phyloP scores from a whole-genome alignment of 2,329 filamentous ascomycete genomes.

The Fusarium verrucosum region DNA sequence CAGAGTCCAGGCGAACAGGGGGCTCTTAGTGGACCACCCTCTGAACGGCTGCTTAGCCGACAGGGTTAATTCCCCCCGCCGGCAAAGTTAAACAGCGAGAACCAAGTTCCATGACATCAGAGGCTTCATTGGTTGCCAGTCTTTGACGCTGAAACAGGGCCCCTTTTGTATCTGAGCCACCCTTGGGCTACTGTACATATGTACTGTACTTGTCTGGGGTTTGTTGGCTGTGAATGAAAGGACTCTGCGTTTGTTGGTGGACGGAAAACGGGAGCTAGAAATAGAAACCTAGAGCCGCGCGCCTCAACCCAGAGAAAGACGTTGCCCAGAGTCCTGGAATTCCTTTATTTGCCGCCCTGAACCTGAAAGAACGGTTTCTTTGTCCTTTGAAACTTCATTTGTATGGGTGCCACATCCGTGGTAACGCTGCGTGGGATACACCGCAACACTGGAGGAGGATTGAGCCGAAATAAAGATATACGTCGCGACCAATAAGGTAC shows the following conservation, averaged over 20 bases:
- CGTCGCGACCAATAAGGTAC: too few relatives aligned
- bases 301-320: neutral
- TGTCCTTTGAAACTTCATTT: neutral
- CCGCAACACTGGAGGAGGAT: neutral
- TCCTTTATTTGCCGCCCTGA: neutral
- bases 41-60: constrained; percentile 4
- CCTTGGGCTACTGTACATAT: too few relatives aligned
- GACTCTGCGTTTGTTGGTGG: neutral
- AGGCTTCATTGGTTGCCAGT: constrained; percentile 46
- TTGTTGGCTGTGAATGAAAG: constrained; percentile 25
- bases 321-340: neutral
- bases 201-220: constrained; percentile 6
- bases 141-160: constrained; percentile 28
- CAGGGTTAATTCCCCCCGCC: neutral
- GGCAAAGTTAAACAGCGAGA: neutral
- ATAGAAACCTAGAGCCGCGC: constrained; percentile 11
- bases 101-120: constrained; percentile 48
- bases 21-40: neutral
- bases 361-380: neutral
- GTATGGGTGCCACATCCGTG: neutral
- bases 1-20: neutral
- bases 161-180: constrained; percentile 32
- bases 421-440: neutral
- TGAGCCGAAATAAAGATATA: too few relatives aligned
- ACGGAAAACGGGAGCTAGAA: neutral